These are phyloP conservation scores for Claviceps digitariae DNA, from an alignment of 2,329 filamentous ascomycete genomes.

Conservation along the genomic window DNA sequence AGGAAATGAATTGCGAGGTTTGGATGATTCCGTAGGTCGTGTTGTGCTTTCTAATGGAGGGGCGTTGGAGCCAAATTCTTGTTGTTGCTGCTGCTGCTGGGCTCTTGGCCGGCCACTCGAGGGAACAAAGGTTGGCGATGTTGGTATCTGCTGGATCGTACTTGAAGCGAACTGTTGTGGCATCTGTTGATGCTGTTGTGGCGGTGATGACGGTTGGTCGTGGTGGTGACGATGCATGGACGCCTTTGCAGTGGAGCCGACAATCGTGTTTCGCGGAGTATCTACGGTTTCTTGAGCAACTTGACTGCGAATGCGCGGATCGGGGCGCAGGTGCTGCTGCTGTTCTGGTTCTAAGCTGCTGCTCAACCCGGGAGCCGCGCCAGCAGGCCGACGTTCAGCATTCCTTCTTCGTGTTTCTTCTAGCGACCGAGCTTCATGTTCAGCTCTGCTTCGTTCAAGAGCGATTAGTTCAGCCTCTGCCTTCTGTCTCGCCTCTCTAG, in stretches of 20 bases:
- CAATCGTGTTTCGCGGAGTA: slow-evolving; percentile 5
- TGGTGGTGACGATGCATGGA: slow-evolving; percentile 6
- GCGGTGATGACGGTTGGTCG: neutral
- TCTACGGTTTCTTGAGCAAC: slow-evolving; percentile 14
- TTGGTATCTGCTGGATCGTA: too few species aligned
- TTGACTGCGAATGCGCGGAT: slow-evolving; percentile 20
- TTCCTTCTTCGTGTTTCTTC: slow-evolving; percentile 43
- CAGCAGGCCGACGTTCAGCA: slow-evolving; percentile 47
- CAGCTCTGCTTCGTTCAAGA: slow-evolving; percentile 42
- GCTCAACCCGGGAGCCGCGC: slow-evolving; percentile 26
- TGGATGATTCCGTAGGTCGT: slow-evolving; percentile 13
- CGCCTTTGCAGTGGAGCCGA: slow-evolving; percentile 7
- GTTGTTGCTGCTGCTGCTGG: slow-evolving; percentile 2
- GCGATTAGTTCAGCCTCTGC: slow-evolving; percentile 49
- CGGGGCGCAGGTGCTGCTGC: slow-evolving; percentile 11
- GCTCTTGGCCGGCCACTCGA: too few species aligned
- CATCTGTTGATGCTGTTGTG: neutral
- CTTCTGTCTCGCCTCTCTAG: slow-evolving; percentile 58
- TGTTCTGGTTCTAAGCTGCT: slow-evolving; percentile 17
- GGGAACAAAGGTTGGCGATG: too few species aligned
- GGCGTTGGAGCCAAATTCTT: neutral
- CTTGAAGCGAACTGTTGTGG: slow-evolving; percentile 1
- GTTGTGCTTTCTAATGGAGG: slow-evolving; percentile 8
- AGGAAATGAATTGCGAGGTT: slow-evolving; percentile 63
- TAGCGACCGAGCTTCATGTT: slow-evolving; percentile 39